Evolutionary conservation across 2,329 filamentous ascomycete genomes (phyloP).

Genomic region (Sarocladium strictum): DNA sequence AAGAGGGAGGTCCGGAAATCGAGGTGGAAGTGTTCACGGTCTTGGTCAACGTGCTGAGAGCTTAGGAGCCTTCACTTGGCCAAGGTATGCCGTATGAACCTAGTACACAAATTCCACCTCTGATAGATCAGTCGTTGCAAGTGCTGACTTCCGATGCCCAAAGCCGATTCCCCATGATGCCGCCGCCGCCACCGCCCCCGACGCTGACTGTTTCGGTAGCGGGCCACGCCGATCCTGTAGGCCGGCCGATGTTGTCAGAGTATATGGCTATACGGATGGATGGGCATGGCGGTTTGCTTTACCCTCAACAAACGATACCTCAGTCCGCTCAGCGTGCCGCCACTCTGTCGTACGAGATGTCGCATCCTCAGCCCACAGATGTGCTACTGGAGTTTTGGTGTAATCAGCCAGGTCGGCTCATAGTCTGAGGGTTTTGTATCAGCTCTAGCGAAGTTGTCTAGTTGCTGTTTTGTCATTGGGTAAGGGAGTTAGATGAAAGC

Average conservation of each 20-base stretch:
- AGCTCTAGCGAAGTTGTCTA: too few species aligned
- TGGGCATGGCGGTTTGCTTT: neutral
- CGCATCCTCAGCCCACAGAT: too few species aligned
- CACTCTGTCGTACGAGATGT: too few species aligned
- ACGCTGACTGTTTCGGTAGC: neutral
- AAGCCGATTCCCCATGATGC: neutral
- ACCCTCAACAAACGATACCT: neutral
- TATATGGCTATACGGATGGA: neutral
- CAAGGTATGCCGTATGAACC: neutral
- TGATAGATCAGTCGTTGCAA: neutral
- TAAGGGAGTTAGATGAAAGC: neutral
- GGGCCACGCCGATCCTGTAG: neutral
- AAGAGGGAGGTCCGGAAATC: slow-evolving; percentile 53
- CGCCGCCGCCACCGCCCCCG: neutral
- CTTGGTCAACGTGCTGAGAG: slow-evolving; percentile 62
- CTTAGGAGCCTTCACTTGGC: slow-evolving; percentile 19
- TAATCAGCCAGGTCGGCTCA: too few species aligned
- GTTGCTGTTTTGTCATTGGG: neutral
- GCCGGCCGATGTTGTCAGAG: neutral
- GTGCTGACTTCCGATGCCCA: neutral
- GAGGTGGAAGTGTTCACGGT: slow-evolving; percentile 76
- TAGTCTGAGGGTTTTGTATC: too few species aligned
- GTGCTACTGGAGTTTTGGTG: too few species aligned
- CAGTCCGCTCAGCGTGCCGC: neutral
- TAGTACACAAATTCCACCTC: neutral